Conservation (phyloP, 2,329 filamentous ascomycete genomes). For the Aspergillus ochraceus region DNA sequence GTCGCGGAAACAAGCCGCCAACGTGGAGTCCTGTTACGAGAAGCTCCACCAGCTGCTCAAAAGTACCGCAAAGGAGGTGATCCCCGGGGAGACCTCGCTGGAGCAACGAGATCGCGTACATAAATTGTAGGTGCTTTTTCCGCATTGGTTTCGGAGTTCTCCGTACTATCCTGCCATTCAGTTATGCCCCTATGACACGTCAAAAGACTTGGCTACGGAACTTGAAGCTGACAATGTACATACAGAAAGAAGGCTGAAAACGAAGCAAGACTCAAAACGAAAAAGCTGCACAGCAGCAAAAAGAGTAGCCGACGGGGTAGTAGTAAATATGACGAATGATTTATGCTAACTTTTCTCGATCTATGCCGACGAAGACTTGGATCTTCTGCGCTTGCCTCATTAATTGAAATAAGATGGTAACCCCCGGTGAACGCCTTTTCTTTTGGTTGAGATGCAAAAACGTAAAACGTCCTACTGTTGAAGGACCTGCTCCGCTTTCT, state of each 20-base stretch:
- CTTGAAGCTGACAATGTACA: slow-evolving; percentile 15
- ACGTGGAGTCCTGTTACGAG: slow-evolving; percentile 59
- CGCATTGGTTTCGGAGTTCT: background rate
- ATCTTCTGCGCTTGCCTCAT: slow-evolving; percentile 3
- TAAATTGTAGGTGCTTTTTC: slow-evolving; percentile 46
- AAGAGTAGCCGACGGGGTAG: slow-evolving; percentile 55
- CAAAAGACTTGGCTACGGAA: background rate
- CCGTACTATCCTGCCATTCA: background rate
- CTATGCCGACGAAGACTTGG: slow-evolving; percentile 4
- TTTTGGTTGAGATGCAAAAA: slow-evolving; percentile 11
- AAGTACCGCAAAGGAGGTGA: slow-evolving; percentile 49
- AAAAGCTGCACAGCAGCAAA: slow-evolving; percentile 63
- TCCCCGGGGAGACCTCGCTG: slow-evolving; percentile 62
- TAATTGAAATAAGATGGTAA: background rate
- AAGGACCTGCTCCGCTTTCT: slow-evolving; percentile 33
- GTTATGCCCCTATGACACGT: background rate
- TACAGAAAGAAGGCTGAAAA: slow-evolving; percentile 58
- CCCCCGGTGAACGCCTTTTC: background rate
- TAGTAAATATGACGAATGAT: slow-evolving; percentile 39
- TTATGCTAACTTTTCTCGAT: slow-evolving; percentile 23
- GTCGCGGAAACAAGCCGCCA: slow-evolving; percentile 61
- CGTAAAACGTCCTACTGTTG: slow-evolving; percentile 17
- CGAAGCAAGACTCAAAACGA: slow-evolving; percentile 56
- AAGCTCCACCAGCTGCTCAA: slow-evolving; percentile 58
- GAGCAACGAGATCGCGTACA: slow-evolving; percentile 57